Percentiles rank a stretch among this genome's conserved stretches.
phyloP scores from a whole-genome alignment of 2,329 filamentous ascomycete genomes.

The Cladobotryum mycophilum region DNA sequence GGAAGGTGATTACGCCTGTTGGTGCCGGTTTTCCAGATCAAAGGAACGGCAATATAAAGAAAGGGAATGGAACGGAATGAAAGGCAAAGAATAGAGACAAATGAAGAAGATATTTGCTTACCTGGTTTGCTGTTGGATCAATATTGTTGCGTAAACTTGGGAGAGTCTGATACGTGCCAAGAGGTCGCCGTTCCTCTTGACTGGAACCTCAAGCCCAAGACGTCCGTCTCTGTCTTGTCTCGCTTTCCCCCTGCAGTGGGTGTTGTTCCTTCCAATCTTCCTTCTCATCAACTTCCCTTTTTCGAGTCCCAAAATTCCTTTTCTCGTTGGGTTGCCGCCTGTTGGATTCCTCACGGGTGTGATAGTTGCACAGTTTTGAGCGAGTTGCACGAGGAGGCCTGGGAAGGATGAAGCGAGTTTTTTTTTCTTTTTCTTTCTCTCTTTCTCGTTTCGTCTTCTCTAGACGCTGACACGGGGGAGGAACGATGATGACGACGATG shows the following conservation, averaged over 20 bases:
- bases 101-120: background rate
- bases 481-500: no score
- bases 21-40: constrained; percentile 1
- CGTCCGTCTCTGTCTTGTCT: background rate
- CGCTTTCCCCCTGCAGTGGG: background rate
- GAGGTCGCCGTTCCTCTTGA: no score
- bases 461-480: background rate
- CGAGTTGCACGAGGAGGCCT: background rate
- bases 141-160: no score
- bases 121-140: no score
- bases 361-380: background rate
- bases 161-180: no score
- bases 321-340: no score
- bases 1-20: background rate
- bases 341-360: background rate
- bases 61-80: background rate
- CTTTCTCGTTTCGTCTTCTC: background rate
- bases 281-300: background rate
- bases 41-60: background rate
- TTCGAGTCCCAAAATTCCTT: background rate
- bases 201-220: background rate
- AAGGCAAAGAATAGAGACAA: background rate
- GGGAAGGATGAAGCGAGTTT: background rate
- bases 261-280: background rate
- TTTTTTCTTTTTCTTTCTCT: background rate